Base-by-base conservation (phyloP, 805 yeast species). In the Candida nemodendra region DNA sequence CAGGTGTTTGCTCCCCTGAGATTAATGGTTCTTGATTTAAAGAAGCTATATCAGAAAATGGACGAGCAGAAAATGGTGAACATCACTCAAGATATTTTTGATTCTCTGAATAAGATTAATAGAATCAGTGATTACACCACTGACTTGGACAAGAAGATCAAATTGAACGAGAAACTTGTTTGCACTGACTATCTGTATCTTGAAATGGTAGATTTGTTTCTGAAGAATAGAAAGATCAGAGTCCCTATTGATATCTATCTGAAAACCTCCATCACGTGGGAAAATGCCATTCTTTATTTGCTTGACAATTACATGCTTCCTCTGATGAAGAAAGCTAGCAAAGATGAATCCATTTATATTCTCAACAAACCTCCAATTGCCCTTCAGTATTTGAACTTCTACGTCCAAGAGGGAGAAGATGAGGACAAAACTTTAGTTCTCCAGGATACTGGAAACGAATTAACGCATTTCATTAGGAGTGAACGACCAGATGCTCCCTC, bases 221-320 rank as follows among this genome's bases (percentile, higher is more conserved):
- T 54, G 30, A 40, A 47, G 5, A 38, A 50, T 13, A 45, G 65
- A 34, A 50, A 48, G 22, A 38, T 54, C 3, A 45, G 56, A 17
- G 53, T 48, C 15, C 57, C 60, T 4, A 29, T 61, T 2, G 52
- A 50, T 4, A 23, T 55, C 11, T 47, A 49, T 27, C 39, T 52
- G 16, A 46, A 46, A 30, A 32, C 40, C 4, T 39, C 46, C 21
- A 55, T 68, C 27, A 66, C 72, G 2, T 63, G 72, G 48, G 74
- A 70, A 47, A 61, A 66, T 39, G 62, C 72, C 18, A 54, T 65
- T 16, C 54, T 74, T 24, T 67, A 66, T 35, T 66, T 70, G 18
- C 65, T 72, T 48, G 65, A 61, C 44, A 58, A 58, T 30, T 59
- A 55, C 37, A 30, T 61, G 18, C 44, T 57, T 8, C 53, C 56